Percentiles rank a stretch among this genome's conserved stretches.
Evolutionary conservation across 2,329 filamentous ascomycete species (phyloP).

Genomic region (Neocatenulostroma microsporum): DNA sequence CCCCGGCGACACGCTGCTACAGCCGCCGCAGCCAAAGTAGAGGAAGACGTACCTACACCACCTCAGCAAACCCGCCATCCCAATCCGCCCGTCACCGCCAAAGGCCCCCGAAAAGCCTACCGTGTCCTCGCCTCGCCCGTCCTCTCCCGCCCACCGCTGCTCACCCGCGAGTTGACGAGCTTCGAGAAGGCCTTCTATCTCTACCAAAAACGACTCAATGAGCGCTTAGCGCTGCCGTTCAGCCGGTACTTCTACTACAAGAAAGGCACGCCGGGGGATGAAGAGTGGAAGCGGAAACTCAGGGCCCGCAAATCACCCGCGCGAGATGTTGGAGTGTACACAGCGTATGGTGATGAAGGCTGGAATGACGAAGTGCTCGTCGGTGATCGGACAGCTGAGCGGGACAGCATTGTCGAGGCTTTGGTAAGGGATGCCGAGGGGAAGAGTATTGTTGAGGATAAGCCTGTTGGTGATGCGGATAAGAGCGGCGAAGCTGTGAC

Average conservation of each 20-base stretch:
- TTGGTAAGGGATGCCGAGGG: conserved; percentile 68
- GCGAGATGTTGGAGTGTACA: conserved; percentile 79
- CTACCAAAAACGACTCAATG: conserved; percentile 94
- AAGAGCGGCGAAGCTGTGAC: conserved; percentile 39
- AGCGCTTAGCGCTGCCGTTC: conserved; percentile 81
- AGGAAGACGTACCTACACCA: conserved; percentile 25
- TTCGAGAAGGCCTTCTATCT: conserved; percentile 94
- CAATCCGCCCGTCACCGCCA: conserved; percentile 35
- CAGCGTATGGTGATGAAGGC: conserved; percentile 60
- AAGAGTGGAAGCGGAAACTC: conserved; percentile 86
- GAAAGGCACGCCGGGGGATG: conserved; percentile 70
- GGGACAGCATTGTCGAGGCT: conserved; percentile 57
- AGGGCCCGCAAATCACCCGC: conserved; percentile 67
- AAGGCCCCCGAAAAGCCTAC: conserved; percentile 39
- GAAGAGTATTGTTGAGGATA: conserved; percentile 44
- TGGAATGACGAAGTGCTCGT: conserved; percentile 91
- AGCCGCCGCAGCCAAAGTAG: conserved; percentile 30
- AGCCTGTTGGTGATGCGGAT: conserved; percentile 34
- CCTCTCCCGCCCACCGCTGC: conserved; percentile 76
- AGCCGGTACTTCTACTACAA: conserved; percentile 93
- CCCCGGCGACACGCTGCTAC: conserved; percentile 29
- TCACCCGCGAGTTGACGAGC: conserved; percentile 73
- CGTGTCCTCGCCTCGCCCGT: conserved; percentile 59
- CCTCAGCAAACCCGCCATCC: conserved; percentile 1
- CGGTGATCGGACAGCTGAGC: conserved; percentile 59